Percentiles rank a stretch among this genome's conserved stretches.
Evolutionary conservation across 192 early-diverging fungal species (phyloP).

Genomic region (Podochytrium sp.): DNA sequence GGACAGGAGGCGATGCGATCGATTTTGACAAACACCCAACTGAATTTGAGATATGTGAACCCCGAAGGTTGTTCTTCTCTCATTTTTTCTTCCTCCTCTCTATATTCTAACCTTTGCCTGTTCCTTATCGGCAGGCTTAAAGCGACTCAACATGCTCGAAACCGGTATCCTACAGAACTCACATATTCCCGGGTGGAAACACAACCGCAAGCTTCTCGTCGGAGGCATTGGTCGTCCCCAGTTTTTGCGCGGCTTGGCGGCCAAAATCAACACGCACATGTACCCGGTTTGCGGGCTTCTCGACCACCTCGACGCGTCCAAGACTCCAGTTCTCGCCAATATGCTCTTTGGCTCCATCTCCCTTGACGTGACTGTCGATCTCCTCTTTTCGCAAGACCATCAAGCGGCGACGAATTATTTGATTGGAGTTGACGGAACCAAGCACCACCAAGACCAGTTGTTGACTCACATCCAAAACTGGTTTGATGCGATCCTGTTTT

Average conservation of each 20-base stretch:
- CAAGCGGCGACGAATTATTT: not conserved
- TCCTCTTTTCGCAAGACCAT: not conserved
- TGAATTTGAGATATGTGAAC: not conserved
- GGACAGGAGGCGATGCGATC: not conserved
- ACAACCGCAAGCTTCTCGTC: not conserved
- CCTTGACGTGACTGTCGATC: conserved; percentile 1
- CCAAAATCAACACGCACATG: not conserved
- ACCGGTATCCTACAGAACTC: not conserved
- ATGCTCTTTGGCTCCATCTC: not conserved
- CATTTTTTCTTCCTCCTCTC: not conserved
- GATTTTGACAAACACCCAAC: not conserved
- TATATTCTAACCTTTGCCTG: too few relatives aligned
- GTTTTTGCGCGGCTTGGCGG: not conserved
- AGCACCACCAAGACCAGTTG: not conserved
- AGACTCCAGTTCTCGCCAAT: not conserved
- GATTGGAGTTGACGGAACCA: not conserved
- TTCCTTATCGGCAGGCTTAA: too few relatives aligned
- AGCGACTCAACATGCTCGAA: not conserved
- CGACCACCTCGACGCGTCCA: not conserved
- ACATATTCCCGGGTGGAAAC: not conserved
- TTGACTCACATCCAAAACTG: not conserved
- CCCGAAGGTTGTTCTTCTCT: not conserved
- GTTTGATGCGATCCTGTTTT: not conserved
- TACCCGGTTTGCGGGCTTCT: not conserved
- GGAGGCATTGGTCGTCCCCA: not conserved